These are phyloP conservation scores for Neocucurbitaria cava DNA, from an alignment of 2,329 filamentous ascomycete species.

Conservation along the genomic window DNA sequence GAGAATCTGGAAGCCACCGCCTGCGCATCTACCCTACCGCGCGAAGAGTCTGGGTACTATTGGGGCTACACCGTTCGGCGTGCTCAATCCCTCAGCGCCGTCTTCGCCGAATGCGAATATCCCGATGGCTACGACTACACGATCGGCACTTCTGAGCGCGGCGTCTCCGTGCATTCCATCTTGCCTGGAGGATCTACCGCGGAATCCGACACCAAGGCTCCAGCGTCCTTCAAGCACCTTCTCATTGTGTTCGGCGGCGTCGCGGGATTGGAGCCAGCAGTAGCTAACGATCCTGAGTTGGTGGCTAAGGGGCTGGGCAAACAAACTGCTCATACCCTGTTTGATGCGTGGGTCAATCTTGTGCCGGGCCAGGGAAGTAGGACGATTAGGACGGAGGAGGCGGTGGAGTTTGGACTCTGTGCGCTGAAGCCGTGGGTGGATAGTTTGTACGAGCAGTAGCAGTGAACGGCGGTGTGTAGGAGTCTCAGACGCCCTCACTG, in stretches of 20 bases:
- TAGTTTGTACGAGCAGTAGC: constrained; percentile 15
- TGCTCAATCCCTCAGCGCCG: constrained; percentile 69
- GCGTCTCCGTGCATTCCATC: constrained; percentile 56
- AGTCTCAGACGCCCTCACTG: too few relatives aligned
- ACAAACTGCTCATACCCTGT: constrained; percentile 71
- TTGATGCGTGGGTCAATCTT: constrained; percentile 85
- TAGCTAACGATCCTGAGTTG: constrained; percentile 67
- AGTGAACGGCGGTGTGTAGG: neutral
- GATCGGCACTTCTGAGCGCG: constrained; percentile 83
- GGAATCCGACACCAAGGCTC: constrained; percentile 27
- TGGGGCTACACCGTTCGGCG: constrained; percentile 81
- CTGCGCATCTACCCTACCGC: constrained; percentile 71
- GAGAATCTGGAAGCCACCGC: constrained; percentile 59
- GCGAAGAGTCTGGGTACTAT: constrained; percentile 80
- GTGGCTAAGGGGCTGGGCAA: constrained; percentile 68
- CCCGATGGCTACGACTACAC: constrained; percentile 82
- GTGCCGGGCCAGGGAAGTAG: constrained; percentile 81
- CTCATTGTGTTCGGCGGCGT: constrained; percentile 83
- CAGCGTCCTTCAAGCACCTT: constrained; percentile 69
- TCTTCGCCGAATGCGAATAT: constrained; percentile 79
- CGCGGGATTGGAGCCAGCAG: constrained; percentile 77
- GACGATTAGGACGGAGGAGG: constrained; percentile 84
- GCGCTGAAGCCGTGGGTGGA: constrained; percentile 62
- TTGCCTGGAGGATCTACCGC: constrained; percentile 23
- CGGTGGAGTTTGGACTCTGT: constrained; percentile 77